Evolutionary conservation across 495 filamentous ascomycete genomes (phyloP).

Genomic region (Tetracladium marchalianum): DNA sequence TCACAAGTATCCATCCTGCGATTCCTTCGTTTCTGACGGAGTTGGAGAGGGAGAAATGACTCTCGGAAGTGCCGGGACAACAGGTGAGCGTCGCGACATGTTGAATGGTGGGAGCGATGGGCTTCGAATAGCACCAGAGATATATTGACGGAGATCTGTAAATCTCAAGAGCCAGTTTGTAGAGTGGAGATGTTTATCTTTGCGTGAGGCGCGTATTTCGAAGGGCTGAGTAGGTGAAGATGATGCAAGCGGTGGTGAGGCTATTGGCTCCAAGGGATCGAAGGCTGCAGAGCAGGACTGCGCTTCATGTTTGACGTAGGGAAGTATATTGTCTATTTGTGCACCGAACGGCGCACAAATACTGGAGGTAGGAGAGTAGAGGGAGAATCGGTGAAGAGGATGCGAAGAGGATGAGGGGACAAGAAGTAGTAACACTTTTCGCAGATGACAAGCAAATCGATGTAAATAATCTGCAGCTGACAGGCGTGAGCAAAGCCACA

Average conservation of each 20-base stretch:
- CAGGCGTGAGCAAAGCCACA: no score
- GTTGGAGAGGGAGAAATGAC: conserved; percentile 64
- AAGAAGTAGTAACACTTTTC: no score
- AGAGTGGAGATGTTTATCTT: conserved; percentile 36
- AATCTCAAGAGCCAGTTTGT: conserved; percentile 33
- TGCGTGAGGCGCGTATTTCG: conserved; percentile 32
- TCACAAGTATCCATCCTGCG: conserved; percentile 19
- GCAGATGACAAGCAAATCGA: no score
- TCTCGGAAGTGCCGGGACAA: conserved; percentile 54
- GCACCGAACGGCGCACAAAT: conserved; percentile 15
- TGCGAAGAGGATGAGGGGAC: no score
- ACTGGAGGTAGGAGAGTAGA: no score
- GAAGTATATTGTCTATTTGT: conserved; percentile 17
- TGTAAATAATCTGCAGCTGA: no score
- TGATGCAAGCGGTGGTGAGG: not conserved
- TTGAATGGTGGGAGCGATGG: conserved; percentile 37
- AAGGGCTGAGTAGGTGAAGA: conserved; percentile 9
- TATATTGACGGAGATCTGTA: conserved; percentile 32
- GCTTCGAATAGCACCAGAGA: conserved; percentile 39
- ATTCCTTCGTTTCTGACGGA: conserved; percentile 41
- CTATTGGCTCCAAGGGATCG: conserved; percentile 18
- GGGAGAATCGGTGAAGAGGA: no score
- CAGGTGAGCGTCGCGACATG: conserved; percentile 36
- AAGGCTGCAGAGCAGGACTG: conserved; percentile 15
- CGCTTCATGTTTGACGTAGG: conserved; percentile 18